Conservation (phyloP, 805 yeast species). For the Sugiyamaella smithiae region DNA sequence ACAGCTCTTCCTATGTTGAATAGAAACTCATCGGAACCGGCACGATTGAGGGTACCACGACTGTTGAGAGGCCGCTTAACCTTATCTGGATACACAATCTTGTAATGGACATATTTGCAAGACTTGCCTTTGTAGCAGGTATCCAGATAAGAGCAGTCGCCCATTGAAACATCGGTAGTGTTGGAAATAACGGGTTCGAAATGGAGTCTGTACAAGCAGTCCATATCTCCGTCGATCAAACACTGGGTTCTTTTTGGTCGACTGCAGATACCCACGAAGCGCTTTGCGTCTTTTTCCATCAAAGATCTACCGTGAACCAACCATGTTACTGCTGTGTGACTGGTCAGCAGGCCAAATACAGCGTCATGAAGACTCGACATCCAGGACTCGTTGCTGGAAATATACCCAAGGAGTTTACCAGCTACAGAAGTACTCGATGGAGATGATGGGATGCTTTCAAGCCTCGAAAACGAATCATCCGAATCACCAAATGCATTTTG, state of each 20-base stretch:
- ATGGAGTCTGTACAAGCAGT: conserved; percentile 31
- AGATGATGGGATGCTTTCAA: not conserved
- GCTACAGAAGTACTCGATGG: not conserved
- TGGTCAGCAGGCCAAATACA: conserved; percentile 10
- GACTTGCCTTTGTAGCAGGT: conserved; percentile 84
- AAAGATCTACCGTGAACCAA: conserved; percentile 16
- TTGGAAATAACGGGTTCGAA: conserved; percentile 33
- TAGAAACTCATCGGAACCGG: conserved; percentile 8
- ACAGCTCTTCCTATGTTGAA: not conserved
- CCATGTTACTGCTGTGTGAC: conserved; percentile 12
- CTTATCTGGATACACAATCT: conserved; percentile 27
- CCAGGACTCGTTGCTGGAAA: not conserved
- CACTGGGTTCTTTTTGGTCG: conserved; percentile 17
- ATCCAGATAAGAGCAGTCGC: conserved; percentile 92
- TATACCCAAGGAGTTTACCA: not conserved
- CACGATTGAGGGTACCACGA: conserved; percentile 22
- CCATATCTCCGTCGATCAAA: conserved; percentile 18
- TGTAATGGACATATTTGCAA: conserved; percentile 80
- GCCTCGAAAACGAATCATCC: not conserved
- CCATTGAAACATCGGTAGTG: conserved; percentile 68
- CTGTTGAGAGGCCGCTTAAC: not conserved
- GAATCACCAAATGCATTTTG: no score
- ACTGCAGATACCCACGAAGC: conserved; percentile 23
- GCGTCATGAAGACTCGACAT: not conserved
- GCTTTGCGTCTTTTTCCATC: conserved; percentile 12